Percentiles rank a stretch among this genome's conserved stretches.
These are phyloP conservation scores for Septoria petroselini DNA, from an alignment of 2,329 filamentous ascomycete species.

Conservation along the genomic window DNA sequence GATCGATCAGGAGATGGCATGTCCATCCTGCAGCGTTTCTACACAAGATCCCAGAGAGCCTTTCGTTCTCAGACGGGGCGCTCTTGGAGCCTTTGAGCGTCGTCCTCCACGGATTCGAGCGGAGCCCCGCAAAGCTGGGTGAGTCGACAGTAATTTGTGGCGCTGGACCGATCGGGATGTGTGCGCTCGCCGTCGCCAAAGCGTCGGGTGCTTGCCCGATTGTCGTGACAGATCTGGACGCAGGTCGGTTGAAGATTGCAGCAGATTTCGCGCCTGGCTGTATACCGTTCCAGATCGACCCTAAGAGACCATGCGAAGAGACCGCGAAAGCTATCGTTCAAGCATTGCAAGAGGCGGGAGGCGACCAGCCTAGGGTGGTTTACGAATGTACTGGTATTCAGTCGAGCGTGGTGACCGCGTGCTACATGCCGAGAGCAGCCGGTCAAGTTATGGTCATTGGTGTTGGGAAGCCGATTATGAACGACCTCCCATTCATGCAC, in stretches of 20 bases:
- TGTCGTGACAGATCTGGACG: constrained; percentile 81
- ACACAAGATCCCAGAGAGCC: constrained; percentile 75
- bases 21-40: constrained; percentile 78
- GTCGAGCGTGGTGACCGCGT: constrained; percentile 35
- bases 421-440: constrained; percentile 27
- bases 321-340: constrained; percentile 30
- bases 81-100: constrained; percentile 66
- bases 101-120: constrained; percentile 47
- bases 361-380: constrained; percentile 32
- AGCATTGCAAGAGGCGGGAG: constrained; percentile 25
- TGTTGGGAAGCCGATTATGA: constrained; percentile 37
- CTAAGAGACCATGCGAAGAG: constrained; percentile 25
- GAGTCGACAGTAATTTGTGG: constrained; percentile 55
- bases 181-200: constrained; percentile 54
- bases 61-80: constrained; percentile 80
- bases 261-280: constrained; percentile 54
- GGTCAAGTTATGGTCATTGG: constrained; percentile 40
- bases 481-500: constrained; percentile 41
- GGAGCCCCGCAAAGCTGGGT: constrained; percentile 35
- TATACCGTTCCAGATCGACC: constrained; percentile 31
- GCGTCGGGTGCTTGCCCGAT: constrained; percentile 70
- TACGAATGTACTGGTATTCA: constrained; percentile 40
- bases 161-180: constrained; percentile 64
- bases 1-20: constrained; percentile 85
- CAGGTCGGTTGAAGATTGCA: constrained; percentile 74